These are phyloP conservation scores for Acanthamoeba lugdunensis DNA, from an alignment of 208 protist genomes.

Conservation along the genomic window DNA sequence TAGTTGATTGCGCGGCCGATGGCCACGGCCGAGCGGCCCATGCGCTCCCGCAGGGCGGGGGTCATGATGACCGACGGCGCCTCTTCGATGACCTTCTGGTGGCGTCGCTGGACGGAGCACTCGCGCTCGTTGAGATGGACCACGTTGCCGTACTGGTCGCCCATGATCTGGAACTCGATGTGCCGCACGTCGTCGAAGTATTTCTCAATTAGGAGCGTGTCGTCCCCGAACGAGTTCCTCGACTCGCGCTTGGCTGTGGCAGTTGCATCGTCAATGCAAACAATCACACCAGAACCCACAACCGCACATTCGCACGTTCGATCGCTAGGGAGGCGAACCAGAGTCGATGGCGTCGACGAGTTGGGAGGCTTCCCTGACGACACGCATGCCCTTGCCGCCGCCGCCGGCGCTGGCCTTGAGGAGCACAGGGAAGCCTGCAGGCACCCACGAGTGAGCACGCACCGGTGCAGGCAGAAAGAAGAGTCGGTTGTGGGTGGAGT, in stretches of 20 bases:
- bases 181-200: slow-evolving; percentile 88
- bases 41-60: slow-evolving; percentile 84
- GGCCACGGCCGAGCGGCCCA: slow-evolving; percentile 89
- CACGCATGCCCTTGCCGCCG: slow-evolving; percentile 85
- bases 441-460: slow-evolving; percentile 81
- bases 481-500: neutral
- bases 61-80: slow-evolving; percentile 70
- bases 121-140: slow-evolving; percentile 95
- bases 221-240: slow-evolving; percentile 92
- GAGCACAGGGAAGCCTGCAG: slow-evolving; percentile 93
- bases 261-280: no score
- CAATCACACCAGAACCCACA: no score
- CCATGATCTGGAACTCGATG: slow-evolving; percentile 89
- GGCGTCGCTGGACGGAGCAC: slow-evolving; percentile 95
- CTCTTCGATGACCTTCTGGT: slow-evolving; percentile 92
- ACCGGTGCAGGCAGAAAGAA: neutral
- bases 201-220: slow-evolving; percentile 93
- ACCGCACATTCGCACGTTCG: no score
- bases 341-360: slow-evolving; percentile 47
- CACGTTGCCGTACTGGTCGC: slow-evolving; percentile 91
- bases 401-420: slow-evolving; percentile 96
- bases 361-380: neutral
- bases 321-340: slow-evolving; percentile 30
- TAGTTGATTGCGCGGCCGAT: slow-evolving; percentile 92
- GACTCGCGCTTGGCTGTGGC: slow-evolving; percentile 90